Evolutionary conservation across 2,329 filamentous ascomycete species (phyloP).

Genomic region (Hymenoscyphus salicellus): DNA sequence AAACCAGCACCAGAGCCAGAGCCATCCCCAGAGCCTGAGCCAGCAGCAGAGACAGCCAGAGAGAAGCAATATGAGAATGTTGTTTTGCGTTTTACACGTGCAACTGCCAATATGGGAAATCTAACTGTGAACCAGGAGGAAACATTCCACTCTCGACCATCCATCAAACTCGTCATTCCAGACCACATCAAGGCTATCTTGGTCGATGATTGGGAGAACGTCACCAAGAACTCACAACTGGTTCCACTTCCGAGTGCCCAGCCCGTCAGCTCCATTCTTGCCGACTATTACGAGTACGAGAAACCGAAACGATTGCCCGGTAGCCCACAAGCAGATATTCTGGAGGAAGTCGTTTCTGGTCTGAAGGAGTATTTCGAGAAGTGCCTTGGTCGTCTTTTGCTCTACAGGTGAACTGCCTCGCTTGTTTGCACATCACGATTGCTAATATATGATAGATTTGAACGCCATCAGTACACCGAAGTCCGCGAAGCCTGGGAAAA

Average conservation of each 20-base stretch:
- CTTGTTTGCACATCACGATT: slow-evolving; percentile 25
- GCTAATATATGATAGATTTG: slow-evolving; percentile 59
- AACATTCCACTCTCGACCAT: slow-evolving; percentile 75
- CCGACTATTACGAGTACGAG: slow-evolving; percentile 75
- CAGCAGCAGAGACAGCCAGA: not conserved
- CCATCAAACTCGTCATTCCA: slow-evolving; percentile 80
- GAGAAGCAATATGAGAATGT: not conserved
- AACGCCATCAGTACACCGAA: slow-evolving; percentile 82
- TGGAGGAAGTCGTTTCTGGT: slow-evolving; percentile 84
- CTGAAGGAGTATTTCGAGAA: slow-evolving; percentile 94
- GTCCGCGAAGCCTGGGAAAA: slow-evolving; percentile 68
- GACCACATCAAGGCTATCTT: slow-evolving; percentile 88
- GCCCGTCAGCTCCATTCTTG: slow-evolving; percentile 73
- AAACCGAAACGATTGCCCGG: slow-evolving; percentile 61
- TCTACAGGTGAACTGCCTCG: slow-evolving; percentile 62
- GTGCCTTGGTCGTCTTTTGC: slow-evolving; percentile 77
- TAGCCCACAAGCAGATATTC: slow-evolving; percentile 74
- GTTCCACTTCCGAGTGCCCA: slow-evolving; percentile 77
- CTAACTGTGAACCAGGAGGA: slow-evolving; percentile 68
- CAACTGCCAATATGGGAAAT: not conserved
- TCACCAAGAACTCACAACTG: slow-evolving; percentile 91
- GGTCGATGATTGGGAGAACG: slow-evolving; percentile 98
- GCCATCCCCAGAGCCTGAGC: not conserved
- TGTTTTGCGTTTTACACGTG: not conserved
- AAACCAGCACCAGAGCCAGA: not conserved